These are phyloP conservation scores for Bipolaris zeicola DNA, from an alignment of 2,329 filamentous ascomycete species.

Conservation along the genomic window DNA sequence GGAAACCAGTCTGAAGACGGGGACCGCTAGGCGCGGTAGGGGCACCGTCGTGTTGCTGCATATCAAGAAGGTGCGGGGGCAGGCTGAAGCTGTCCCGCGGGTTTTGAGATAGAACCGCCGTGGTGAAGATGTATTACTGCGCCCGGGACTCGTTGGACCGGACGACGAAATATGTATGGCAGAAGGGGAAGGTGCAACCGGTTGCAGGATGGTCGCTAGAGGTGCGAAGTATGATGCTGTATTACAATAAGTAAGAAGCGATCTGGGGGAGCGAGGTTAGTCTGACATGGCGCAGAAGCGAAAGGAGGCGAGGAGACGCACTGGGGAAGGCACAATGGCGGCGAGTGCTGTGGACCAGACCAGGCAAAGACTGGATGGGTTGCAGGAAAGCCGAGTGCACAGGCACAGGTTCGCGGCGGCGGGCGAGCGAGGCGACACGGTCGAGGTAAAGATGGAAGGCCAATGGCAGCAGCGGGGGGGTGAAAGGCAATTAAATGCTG, in stretches of 20 bases:
- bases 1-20: slow-evolving; percentile 66
- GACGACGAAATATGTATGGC: slow-evolving; percentile 48
- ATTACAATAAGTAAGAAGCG: slow-evolving; percentile 40
- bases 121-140: slow-evolving; percentile 69
- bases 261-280: slow-evolving; percentile 24
- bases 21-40: slow-evolving; percentile 64
- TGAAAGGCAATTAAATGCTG: slow-evolving; percentile 30
- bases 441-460: slow-evolving; percentile 4
- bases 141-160: slow-evolving; percentile 56
- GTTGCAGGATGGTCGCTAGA: slow-evolving; percentile 30
- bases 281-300: background rate
- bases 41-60: slow-evolving; percentile 82
- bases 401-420: slow-evolving; percentile 21
- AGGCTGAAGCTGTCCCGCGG: slow-evolving; percentile 84
- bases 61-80: slow-evolving; percentile 81
- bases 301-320: slow-evolving; percentile 22
- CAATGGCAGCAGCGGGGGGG: slow-evolving; percentile 28
- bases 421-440: slow-evolving; percentile 5
- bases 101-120: slow-evolving; percentile 78
- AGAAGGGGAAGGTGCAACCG: slow-evolving; percentile 41
- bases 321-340: slow-evolving; percentile 39
- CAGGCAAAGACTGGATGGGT: slow-evolving; percentile 27
- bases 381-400: slow-evolving; percentile 22
- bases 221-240: slow-evolving; percentile 34
- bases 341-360: slow-evolving; percentile 36